phyloP scores from a whole-genome alignment of 495 filamentous ascomycete genomes.

The Neurospora sp. region DNA sequence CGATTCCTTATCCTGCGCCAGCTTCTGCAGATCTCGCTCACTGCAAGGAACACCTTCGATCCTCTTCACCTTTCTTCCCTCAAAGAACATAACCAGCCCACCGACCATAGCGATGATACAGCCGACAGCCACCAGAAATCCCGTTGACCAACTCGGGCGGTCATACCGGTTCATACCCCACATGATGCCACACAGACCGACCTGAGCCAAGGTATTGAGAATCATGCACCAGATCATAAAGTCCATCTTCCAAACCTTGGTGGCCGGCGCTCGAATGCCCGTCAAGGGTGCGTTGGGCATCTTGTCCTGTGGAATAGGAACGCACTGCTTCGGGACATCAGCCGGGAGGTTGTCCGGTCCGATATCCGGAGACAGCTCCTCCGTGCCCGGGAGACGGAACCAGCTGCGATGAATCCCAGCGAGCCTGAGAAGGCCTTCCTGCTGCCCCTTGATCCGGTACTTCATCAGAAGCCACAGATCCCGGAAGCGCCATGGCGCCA shows the following conservation, averaged over 20 bases:
- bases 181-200: constrained; percentile 63
- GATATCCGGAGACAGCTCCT: constrained; percentile 30
- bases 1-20: constrained; percentile 36
- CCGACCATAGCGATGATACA: constrained; percentile 58
- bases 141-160: constrained; percentile 64
- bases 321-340: constrained; percentile 21
- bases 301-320: constrained; percentile 48
- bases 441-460: constrained; percentile 46
- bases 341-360: constrained; percentile 36
- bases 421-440: constrained; percentile 47
- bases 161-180: constrained; percentile 63
- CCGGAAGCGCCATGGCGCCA: constrained; percentile 76
- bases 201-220: constrained; percentile 67
- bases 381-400: constrained; percentile 57
- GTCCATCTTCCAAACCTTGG: constrained; percentile 64
- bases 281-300: constrained; percentile 50
- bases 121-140: constrained; percentile 59
- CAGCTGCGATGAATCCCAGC: constrained; percentile 59
- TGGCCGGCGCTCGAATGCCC: constrained; percentile 53
- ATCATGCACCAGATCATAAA: constrained; percentile 69
- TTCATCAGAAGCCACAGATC: constrained; percentile 60
- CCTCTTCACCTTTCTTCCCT: constrained; percentile 54
- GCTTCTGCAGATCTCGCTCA: constrained; percentile 33
- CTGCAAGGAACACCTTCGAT: constrained; percentile 51
- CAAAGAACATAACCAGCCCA: constrained; percentile 57